Base-by-base conservation (phyloP, 352 stramenopile genomes). In the Thraustochytrium sp. region DNA sequence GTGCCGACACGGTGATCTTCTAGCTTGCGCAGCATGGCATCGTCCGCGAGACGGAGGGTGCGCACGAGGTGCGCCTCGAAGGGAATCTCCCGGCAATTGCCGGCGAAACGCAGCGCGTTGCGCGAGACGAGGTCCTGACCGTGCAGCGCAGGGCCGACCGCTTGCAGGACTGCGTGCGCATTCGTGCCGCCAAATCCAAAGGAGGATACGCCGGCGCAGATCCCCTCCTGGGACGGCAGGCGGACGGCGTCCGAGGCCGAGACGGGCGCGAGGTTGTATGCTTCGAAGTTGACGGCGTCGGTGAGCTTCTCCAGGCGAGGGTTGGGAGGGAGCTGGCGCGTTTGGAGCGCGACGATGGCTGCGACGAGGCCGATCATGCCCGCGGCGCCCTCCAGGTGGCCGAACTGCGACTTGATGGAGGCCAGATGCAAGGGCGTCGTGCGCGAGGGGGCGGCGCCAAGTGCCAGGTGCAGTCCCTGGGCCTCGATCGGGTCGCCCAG, bases 381-480 rank as follows among this genome's bases (percentile, higher is more conserved):
- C 3, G 88, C 87, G n/a, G 85, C 86, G n/a, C 82, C 82, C 53
- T 90, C 87, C 16, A 88, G 76, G 64, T 90, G 88, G 18, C 88
- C 88, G 48, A 91, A 88, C 74, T 91, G 90, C n/a, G 72, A 85
- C 65, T 91, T 91, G 13, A 89, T 76, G n/a, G 88, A 74, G 51
- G 86, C 84, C 44, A 90, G 49, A 16, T 88, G 40, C n/a, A 91
- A 64, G 21, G 87, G 87, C 23, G n/a, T 46, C n/a, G 61, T 8
- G 36, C 13, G 63, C 13, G 18, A 37, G 23, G 63, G 46, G 63
- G 18, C 21, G n/a, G 54, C 2, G 1, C 37, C 34, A 23, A 42
- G 21, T 21, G 51, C 64, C 31, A 37, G 44, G 74, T 87, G 9
- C 8, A 84, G 53, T 18, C 29, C 37, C 4, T 23, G 3, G 5